Evolutionary conservation across 345 rosid species (phyloP).

Genomic region (Camelina laxa): DNA sequence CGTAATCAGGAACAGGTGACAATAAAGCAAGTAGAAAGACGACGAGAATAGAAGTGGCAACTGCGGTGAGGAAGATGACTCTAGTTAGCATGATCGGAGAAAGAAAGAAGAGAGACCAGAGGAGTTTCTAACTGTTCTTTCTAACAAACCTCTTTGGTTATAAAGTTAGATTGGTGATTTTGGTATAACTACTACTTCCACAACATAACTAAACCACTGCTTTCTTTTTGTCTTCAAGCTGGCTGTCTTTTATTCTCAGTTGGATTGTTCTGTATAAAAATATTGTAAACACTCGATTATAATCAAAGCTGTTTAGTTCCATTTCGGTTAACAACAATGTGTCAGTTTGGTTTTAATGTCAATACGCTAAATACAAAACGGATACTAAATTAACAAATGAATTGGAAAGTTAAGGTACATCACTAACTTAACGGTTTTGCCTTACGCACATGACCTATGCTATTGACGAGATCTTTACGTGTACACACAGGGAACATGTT

Average conservation of each 20-base stretch:
- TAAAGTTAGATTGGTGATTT: constrained; percentile 31
- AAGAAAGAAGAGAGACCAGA: constrained; percentile 1
- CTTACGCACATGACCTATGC: constrained; percentile 88
- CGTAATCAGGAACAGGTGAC: constrained; percentile 56
- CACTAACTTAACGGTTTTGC: constrained; percentile 65
- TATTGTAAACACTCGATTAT: background rate
- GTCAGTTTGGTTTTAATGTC: background rate
- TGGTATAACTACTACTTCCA: constrained; percentile 31
- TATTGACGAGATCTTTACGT: constrained; percentile 91
- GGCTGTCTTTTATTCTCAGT: background rate
- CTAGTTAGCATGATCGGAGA: constrained; percentile 58
- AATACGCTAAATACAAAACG: constrained; percentile 1
- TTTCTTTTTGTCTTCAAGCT: background rate
- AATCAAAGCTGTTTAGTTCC: background rate
- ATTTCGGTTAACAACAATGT: background rate
- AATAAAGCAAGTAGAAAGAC: constrained; percentile 66
- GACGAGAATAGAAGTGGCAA: constrained; percentile 51
- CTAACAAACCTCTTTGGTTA: constrained; percentile 24
- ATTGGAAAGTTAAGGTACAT: background rate
- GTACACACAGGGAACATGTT: constrained; percentile 88
- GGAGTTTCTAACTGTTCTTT: constrained; percentile 11
- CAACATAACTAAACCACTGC: constrained; percentile 40
- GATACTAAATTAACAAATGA: constrained; percentile 14
- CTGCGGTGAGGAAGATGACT: constrained; percentile 61
- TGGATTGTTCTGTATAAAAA: background rate